These are phyloP conservation scores for Phytopythium helicoides DNA, from an alignment of 352 stramenopile genomes.

Conservation along the genomic window DNA sequence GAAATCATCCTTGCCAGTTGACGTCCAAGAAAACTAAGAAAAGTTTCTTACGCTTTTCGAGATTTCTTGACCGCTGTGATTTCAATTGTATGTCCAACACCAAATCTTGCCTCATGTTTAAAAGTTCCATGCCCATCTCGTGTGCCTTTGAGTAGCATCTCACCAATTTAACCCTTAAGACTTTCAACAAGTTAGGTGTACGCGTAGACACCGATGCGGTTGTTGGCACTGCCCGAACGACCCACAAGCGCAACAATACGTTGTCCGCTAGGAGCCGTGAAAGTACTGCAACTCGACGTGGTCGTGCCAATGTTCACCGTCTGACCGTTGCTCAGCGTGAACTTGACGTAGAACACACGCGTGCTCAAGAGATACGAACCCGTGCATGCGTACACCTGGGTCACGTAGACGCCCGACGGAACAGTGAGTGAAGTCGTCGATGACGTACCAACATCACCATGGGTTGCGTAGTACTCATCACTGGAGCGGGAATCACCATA, in stretches of 20 bases:
- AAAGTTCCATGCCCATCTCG: too few species aligned
- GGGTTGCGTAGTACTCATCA: constrained; percentile 13
- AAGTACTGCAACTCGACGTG: constrained; percentile 11
- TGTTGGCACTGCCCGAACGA: constrained; percentile 13
- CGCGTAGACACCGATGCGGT: constrained; percentile 11
- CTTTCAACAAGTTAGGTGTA: constrained; percentile 8
- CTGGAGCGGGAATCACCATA: constrained; percentile 16
- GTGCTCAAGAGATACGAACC: constrained; percentile 12
- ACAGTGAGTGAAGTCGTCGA: constrained; percentile 12
- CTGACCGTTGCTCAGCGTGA: constrained; percentile 13
- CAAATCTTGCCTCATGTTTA: too few species aligned
- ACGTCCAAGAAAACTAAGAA: too few species aligned
- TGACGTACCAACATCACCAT: constrained; percentile 14
- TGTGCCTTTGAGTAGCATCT: too few species aligned
- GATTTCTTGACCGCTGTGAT: too few species aligned
- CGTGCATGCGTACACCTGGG: constrained; percentile 8
- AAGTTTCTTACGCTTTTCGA: too few species aligned
- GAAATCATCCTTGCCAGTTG: too few species aligned
- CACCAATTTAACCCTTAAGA: too few species aligned
- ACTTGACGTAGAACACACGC: constrained; percentile 15
- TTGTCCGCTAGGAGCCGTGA: constrained; percentile 8
- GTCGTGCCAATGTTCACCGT: constrained; percentile 14
- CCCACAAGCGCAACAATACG: constrained; percentile 14
- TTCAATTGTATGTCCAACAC: too few species aligned
- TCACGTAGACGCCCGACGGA: constrained; percentile 9